A percentile compares a stretch with the other conserved stretches of the same genome.
Evolutionary conservation across 352 stramenopile genomes (phyloP).

Genomic region (Pilasporangium apinafurcum): DNA sequence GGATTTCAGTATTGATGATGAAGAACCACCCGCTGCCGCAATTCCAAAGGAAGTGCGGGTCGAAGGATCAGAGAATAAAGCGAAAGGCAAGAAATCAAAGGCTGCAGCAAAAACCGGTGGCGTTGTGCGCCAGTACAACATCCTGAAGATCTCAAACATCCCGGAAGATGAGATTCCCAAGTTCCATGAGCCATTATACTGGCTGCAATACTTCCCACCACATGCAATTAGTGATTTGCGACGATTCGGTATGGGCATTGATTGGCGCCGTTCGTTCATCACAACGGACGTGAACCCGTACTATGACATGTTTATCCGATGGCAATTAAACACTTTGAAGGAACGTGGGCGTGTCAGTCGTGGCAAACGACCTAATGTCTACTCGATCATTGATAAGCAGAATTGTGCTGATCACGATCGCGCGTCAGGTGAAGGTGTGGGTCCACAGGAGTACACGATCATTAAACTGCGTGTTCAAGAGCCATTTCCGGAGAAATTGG

Average conservation of each 20-base stretch:
- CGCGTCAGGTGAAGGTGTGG: slow-evolving; percentile 96
- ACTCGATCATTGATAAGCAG: slow-evolving; percentile 97
- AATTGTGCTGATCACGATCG: slow-evolving; percentile 99
- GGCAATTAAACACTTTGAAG: slow-evolving; percentile 98
- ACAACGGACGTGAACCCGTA: slow-evolving; percentile 99
- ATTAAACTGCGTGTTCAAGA: slow-evolving; percentile 95
- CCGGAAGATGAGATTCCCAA: slow-evolving; percentile 93
- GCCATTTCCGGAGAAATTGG: slow-evolving; percentile 72
- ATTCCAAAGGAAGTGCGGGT: slow-evolving; percentile 70
- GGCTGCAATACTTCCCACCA: slow-evolving; percentile 99
- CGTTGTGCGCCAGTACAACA: slow-evolving; percentile 98
- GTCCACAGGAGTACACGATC: slow-evolving; percentile 98
- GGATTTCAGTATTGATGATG: slow-evolving; percentile 84
- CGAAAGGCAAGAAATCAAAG: slow-evolving; percentile 98
- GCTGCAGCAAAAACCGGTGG: slow-evolving; percentile 95
- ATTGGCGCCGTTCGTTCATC: slow-evolving; percentile 99
- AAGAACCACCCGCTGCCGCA: slow-evolving; percentile 6
- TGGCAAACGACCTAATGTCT: slow-evolving; percentile 98
- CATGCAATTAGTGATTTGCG: slow-evolving; percentile 96
- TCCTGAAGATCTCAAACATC: slow-evolving; percentile 93
- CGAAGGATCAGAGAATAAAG: slow-evolving; percentile 76
- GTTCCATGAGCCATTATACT: slow-evolving; percentile 97
- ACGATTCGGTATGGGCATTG: slow-evolving; percentile 94
- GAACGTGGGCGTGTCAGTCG: slow-evolving; percentile 85
- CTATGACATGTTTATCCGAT: slow-evolving; percentile 99